A percentile compares a stretch with the other conserved stretches of the same genome.
Evolutionary conservation across 1,284 basidiomycete genomes (phyloP).

Genomic region (Boletus sp.): DNA sequence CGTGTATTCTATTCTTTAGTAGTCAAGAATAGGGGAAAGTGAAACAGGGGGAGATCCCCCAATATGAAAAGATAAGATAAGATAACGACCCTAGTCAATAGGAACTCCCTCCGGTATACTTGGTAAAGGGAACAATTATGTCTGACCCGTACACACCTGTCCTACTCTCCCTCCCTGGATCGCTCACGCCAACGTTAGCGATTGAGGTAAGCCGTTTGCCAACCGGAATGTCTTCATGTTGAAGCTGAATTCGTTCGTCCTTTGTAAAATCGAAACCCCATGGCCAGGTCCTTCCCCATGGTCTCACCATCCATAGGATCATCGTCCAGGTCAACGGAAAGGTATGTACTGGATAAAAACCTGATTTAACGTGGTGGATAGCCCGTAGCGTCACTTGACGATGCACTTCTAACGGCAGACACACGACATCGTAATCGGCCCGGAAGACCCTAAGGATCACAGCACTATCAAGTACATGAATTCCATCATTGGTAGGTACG

Average conservation of each 20-base stretch:
- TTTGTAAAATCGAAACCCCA: not conserved
- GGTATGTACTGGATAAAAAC: slow-evolving; percentile 34
- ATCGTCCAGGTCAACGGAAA: slow-evolving; percentile 61
- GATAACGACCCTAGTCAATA: too few relatives aligned
- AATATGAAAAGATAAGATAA: too few relatives aligned
- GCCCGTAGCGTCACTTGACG: not conserved
- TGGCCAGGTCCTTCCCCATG: slow-evolving; percentile 64
- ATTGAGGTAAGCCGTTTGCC: slow-evolving; percentile 48
- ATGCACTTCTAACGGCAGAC: slow-evolving; percentile 39
- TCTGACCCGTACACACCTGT: slow-evolving; percentile 44
- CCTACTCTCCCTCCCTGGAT: slow-evolving; percentile 46
- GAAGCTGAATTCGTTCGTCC: not conserved
- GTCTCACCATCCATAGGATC: slow-evolving; percentile 62
- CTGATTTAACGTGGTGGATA: not conserved
- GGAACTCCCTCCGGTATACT: too few relatives aligned
- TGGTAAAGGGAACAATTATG: too few relatives aligned
- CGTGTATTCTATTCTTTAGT: too few relatives aligned
- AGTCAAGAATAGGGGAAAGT: too few relatives aligned
- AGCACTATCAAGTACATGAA: slow-evolving; percentile 63
- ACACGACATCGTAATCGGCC: slow-evolving; percentile 71
- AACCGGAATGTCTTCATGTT: too few relatives aligned
- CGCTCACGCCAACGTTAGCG: slow-evolving; percentile 52
- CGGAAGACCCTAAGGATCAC: slow-evolving; percentile 59
- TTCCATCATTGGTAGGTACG: slow-evolving; percentile 66
- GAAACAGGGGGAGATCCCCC: too few relatives aligned